Base-by-base conservation (phyloP, 352 stramenopile species). In the Globisporangium polare region DNA sequence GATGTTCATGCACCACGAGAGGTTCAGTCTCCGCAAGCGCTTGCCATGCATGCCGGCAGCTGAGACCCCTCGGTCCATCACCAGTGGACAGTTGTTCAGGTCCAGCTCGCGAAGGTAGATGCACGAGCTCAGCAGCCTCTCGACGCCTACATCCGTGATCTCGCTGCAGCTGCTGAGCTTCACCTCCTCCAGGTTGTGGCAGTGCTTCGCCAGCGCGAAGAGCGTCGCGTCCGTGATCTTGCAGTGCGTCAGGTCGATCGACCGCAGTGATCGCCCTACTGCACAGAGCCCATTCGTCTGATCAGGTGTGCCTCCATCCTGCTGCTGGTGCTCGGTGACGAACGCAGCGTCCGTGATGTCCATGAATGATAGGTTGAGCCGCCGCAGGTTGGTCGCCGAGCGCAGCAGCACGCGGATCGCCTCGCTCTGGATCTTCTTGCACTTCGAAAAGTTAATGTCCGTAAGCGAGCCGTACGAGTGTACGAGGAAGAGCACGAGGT, bases 1-100 rank as follows among this genome's bases (percentile, higher is more conserved):
- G 60, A 95, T 89, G 71, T 94, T 93, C 73, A 94, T 87, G 69
- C 86, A 94, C 87, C 87, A 95, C 52, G 85, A 92, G 31, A 95
- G 53, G 59, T 94, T 90, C 37, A 95, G 63, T 24, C 60, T 66
- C 58, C 89, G 74, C 45, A 95, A 72, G 13, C 75, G 77, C 45
- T 82, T 74, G 26, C 72, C 78, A 45, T 89, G 72, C 5, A 35
- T 53, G 29, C 75, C 83, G 10, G 90, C 58, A n/a, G 78, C 74
- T 26, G 71, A 64, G 9, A 91, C 79, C 18, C 84, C 80, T 20
- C 79, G 75, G 63, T 95, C 86, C 42, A 81, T 94, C 46, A 95
- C 66, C n/a, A 90, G 69, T 18, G 74, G 80, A 45, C 86, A 95
- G 62, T 95, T 94, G 67, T 78, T 92, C 52, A 95, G 65, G 37